Percentiles rank a stretch among this genome's conserved stretches.
These are phyloP conservation scores for Suillus tomentosus DNA, from an alignment of 768 basidiomycete genomes.

Conservation along the genomic window DNA sequence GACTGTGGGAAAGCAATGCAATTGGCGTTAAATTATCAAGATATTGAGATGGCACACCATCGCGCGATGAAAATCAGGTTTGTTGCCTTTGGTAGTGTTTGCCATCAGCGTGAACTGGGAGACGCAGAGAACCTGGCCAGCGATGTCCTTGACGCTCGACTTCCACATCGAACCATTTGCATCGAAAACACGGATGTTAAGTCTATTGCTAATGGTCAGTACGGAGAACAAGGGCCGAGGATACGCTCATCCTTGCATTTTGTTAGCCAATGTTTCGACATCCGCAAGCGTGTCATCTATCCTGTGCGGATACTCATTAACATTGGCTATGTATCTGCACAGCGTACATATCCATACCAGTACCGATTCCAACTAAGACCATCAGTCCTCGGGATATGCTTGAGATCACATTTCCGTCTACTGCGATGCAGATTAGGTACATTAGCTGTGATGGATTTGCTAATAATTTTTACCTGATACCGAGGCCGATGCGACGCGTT, in stretches of 20 bases:
- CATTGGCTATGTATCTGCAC: slow-evolving; percentile 7
- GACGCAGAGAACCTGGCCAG: slow-evolving; percentile 90
- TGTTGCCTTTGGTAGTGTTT: slow-evolving; percentile 83
- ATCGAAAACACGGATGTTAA: slow-evolving; percentile 76
- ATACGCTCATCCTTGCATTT: slow-evolving; percentile 60
- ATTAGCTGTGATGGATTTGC: neutral
- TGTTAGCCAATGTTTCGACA: slow-evolving; percentile 71
- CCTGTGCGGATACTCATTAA: slow-evolving; percentile 27
- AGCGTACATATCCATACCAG: slow-evolving; percentile 49
- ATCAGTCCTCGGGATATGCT: slow-evolving; percentile 83
- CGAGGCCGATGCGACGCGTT: slow-evolving; percentile 83
- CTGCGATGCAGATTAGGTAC: slow-evolving; percentile 41
- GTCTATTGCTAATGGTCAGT: slow-evolving; percentile 41
- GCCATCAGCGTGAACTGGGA: slow-evolving; percentile 94
- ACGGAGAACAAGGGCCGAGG: neutral
- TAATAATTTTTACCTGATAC: slow-evolving; percentile 59
- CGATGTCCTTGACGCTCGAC: slow-evolving; percentile 80
- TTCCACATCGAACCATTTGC: slow-evolving; percentile 78
- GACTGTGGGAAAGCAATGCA: slow-evolving; percentile 42
- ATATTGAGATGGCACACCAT: slow-evolving; percentile 60
- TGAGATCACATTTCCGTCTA: slow-evolving; percentile 78
- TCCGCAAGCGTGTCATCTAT: slow-evolving; percentile 83
- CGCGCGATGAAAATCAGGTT: slow-evolving; percentile 90
- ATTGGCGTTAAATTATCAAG: neutral
- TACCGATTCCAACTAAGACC: slow-evolving; percentile 88